Percentiles rank a stretch among this genome's conserved stretches.
These are phyloP conservation scores for Moricandia arvensis DNA, from an alignment of 345 rosid species.

Conservation along the genomic window DNA sequence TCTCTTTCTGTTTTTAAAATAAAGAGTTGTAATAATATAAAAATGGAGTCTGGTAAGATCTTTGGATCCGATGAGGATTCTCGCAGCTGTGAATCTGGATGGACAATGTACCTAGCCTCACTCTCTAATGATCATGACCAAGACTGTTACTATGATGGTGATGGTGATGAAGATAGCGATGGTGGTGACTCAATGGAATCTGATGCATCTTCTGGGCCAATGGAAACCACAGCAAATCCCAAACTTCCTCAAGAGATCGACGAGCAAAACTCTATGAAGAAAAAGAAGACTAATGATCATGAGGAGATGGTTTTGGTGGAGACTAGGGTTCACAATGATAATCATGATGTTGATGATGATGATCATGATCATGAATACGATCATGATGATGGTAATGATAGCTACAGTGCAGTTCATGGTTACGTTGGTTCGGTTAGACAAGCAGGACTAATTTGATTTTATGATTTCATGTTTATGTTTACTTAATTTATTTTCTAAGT, in stretches of 20 bases:
- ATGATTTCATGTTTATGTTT: constrained; percentile 37
- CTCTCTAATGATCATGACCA: constrained; percentile 31
- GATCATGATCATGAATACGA: not conserved
- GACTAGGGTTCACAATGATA: constrained; percentile 24
- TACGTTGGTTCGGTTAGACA: constrained; percentile 32
- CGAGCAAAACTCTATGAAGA: constrained; percentile 12
- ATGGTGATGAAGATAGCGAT: constrained; percentile 25
- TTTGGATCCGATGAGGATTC: constrained; percentile 43
- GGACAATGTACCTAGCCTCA: constrained; percentile 65
- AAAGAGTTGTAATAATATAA: constrained; percentile 8
- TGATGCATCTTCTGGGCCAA: constrained; percentile 75
- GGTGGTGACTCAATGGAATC: constrained; percentile 69
- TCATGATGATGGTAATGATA: constrained; percentile 32
- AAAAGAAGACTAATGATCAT: constrained; percentile 7
- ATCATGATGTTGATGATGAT: constrained; percentile 5
- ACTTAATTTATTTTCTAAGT: constrained; percentile 47
- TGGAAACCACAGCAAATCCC: constrained; percentile 31
- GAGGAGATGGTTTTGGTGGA: constrained; percentile 30
- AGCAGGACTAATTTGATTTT: constrained; percentile 35
- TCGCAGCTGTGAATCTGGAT: constrained; percentile 59
- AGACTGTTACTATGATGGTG: constrained; percentile 22
- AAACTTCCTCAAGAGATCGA: constrained; percentile 19
- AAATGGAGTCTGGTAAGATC: constrained; percentile 49
- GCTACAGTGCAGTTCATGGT: constrained; percentile 33
- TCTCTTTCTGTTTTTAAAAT: not conserved